phyloP scores from a whole-genome alignment of 139 green algal genomes.

The Chlorella sorokiniana region DNA sequence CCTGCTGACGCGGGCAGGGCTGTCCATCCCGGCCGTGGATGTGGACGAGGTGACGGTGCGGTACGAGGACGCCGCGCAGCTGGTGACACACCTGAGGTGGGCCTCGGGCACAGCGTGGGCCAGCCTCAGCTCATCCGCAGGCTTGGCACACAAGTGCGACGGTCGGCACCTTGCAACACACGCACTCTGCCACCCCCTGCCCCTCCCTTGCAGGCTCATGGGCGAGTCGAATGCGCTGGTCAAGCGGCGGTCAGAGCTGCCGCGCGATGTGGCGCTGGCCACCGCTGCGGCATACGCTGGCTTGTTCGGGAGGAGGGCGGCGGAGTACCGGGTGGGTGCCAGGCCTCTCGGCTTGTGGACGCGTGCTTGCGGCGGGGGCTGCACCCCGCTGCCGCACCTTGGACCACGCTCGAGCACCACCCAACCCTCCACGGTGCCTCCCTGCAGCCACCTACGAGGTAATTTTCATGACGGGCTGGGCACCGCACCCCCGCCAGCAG shows the following conservation, averaged over 20 bases:
- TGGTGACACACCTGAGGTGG: conserved; percentile 70
- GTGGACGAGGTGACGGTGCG: conserved; percentile 70
- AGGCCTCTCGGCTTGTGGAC: too few species aligned
- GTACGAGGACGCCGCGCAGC: conserved; percentile 40
- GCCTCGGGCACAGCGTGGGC: not conserved
- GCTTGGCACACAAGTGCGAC: not conserved
- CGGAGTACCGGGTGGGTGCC: conserved; percentile 47
- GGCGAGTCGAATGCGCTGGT: conserved; percentile 72
- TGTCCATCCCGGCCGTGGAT: conserved; percentile 79
- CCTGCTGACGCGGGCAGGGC: conserved; percentile 70
- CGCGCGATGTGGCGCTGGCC: conserved; percentile 62
- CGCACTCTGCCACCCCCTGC: not conserved
- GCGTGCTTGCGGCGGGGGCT: conserved; percentile 48
- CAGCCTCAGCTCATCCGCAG: too few species aligned
- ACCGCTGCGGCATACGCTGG: conserved; percentile 64
- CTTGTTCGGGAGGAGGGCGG: conserved; percentile 60
- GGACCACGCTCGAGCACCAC: not conserved
- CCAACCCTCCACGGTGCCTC: not conserved
- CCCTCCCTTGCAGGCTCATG: not conserved
- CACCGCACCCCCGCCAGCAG: conserved; percentile 64
- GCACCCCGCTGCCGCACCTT: not conserved
- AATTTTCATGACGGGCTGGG: conserved; percentile 90
- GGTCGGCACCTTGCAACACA: not conserved
- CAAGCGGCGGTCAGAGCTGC: conserved; percentile 46
- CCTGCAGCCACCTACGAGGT: conserved; percentile 57